Conservation (phyloP, 352 stramenopile genomes). For the Blastocystis sp. region DNA sequence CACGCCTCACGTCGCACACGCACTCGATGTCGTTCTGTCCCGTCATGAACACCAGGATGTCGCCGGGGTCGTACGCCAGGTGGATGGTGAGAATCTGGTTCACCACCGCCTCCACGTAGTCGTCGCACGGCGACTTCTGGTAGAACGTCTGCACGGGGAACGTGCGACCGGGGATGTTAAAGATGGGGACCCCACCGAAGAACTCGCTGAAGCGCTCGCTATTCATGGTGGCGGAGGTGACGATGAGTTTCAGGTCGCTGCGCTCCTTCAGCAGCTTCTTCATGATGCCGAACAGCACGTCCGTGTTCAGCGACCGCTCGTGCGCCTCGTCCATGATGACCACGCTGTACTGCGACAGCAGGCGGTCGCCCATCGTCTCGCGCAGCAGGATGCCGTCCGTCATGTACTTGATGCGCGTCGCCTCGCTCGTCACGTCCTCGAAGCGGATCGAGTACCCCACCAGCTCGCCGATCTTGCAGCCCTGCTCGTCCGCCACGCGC, state of each 20-base stretch:
- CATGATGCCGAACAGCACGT: conserved; percentile 90
- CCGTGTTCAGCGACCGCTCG: conserved; percentile 90
- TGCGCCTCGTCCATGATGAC: conserved; percentile 93
- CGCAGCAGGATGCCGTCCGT: conserved; percentile 86
- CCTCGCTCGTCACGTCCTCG: conserved; percentile 89
- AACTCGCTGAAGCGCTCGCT: conserved; percentile 94
- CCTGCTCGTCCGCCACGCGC: conserved; percentile 95
- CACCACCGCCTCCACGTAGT: conserved; percentile 96
- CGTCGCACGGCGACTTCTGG: conserved; percentile 90
- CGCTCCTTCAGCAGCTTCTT: conserved; percentile 86
- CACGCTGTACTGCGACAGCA: conserved; percentile 85
- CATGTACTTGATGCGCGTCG: conserved; percentile 97
- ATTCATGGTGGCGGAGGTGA: conserved; percentile 94
- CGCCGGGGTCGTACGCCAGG: conserved; percentile 87
- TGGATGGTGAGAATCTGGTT: conserved; percentile 98
- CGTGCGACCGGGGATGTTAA: conserved; percentile 89
- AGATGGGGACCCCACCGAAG: conserved; percentile 92
- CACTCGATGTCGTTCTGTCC: conserved; percentile 98
- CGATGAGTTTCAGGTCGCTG: conserved; percentile 87
- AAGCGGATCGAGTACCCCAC: conserved; percentile 91
- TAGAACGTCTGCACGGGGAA: conserved; percentile 86
- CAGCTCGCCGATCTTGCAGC: conserved; percentile 87
- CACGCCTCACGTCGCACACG: conserved; percentile 88
- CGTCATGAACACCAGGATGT: conserved; percentile 99
- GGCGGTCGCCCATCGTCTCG: conserved; percentile 89